Percentiles rank a stretch among this genome's conserved stretches.
phyloP scores from a whole-genome alignment of 345 rosid species.

The Excoecaria agallocha region DNA sequence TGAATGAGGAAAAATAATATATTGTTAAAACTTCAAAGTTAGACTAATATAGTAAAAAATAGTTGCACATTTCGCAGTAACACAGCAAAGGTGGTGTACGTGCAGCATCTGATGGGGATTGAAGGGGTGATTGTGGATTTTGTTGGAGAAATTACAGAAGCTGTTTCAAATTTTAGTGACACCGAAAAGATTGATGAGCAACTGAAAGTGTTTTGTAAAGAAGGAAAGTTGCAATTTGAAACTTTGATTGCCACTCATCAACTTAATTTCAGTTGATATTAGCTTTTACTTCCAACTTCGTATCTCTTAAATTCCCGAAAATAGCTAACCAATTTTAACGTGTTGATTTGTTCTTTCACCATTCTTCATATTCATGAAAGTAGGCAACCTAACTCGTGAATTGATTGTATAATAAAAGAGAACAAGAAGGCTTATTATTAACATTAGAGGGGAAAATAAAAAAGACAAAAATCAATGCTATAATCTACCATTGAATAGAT shows the following conservation, averaged over 20 bases:
- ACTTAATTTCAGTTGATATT: too few species aligned
- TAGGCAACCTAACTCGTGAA: too few species aligned
- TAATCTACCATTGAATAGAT: conserved; percentile 20
- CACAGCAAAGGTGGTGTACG: conserved; percentile 20
- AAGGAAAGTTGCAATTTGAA: conserved; percentile 3
- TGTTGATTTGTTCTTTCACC: too few species aligned
- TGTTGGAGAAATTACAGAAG: conserved; percentile 21
- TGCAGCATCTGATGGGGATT: conserved; percentile 25
- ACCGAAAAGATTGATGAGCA: not conserved
- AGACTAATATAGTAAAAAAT: not conserved
- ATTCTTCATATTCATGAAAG: too few species aligned
- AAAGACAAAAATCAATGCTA: not conserved
- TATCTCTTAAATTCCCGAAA: too few species aligned
- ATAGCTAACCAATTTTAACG: too few species aligned
- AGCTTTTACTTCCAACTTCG: too few species aligned
- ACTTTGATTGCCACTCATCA: not conserved
- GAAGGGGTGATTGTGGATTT: conserved; percentile 32
- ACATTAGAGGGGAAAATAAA: too few species aligned
- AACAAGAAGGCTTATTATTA: too few species aligned
- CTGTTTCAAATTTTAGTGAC: conserved; percentile 6
- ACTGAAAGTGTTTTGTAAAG: not conserved
- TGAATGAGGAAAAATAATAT: not conserved
- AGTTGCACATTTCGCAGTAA: conserved; percentile 13
- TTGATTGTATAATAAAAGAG: too few species aligned
- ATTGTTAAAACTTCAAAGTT: not conserved